Evolutionary conservation across 805 yeast genomes (phyloP).

Genomic region (Blastobotrys peoriensis): DNA sequence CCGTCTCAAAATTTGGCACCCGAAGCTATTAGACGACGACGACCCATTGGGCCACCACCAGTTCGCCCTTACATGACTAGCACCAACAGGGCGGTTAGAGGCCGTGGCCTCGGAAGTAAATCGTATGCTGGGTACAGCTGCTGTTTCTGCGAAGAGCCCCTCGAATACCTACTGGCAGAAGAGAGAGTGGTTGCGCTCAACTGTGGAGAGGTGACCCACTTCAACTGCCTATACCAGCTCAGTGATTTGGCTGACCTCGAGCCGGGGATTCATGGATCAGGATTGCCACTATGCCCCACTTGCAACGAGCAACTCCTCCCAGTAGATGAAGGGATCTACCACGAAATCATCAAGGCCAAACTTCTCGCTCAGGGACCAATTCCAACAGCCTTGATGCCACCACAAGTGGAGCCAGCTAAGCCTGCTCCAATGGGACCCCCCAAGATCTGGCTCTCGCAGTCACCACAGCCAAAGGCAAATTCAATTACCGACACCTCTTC

Average conservation of each 20-base stretch:
- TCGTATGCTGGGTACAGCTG: slow-evolving; percentile 9
- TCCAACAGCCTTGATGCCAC: no score
- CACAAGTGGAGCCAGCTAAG: no score
- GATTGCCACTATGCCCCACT: slow-evolving; percentile 17
- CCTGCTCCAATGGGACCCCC: no score
- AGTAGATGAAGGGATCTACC: slow-evolving; percentile 4
- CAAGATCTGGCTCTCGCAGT: no score
- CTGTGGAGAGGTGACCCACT: slow-evolving; percentile 18
- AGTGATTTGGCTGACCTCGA: slow-evolving; percentile 5
- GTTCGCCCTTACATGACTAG: background rate
- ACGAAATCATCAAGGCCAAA: slow-evolving; percentile 12
- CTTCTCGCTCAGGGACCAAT: no score
- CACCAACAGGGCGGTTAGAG: slow-evolving; percentile 1
- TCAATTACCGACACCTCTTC: no score
- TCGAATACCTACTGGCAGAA: slow-evolving; percentile 13
- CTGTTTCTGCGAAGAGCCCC: slow-evolving; percentile 21
- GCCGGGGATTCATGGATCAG: slow-evolving; percentile 6
- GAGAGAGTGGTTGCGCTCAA: slow-evolving; percentile 14
- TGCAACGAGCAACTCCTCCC: slow-evolving; percentile 17
- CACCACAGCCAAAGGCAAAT: no score
- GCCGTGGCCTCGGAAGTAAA: background rate
- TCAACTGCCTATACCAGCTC: slow-evolving; percentile 14
- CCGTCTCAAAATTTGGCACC: no score
- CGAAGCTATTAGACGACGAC: no score
- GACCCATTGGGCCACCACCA: background rate